Base-by-base conservation (phyloP, 371 early-diverging fungal genomes). In the Lichtheimia ornata region DNA sequence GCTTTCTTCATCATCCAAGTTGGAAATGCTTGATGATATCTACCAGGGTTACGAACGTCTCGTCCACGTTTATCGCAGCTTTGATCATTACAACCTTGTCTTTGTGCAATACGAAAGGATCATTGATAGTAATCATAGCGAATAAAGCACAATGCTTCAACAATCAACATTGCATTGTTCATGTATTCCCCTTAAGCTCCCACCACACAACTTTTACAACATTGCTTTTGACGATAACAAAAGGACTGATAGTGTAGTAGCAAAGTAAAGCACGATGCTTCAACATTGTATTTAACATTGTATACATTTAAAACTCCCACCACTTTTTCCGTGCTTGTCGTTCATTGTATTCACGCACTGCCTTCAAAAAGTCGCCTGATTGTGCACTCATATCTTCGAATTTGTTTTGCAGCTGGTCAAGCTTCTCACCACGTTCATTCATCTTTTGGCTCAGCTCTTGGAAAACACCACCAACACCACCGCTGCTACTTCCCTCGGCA, bases 391-490 rank as follows among this genome's bases (percentile, higher is more conserved):
- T 74, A 55, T 83, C 86, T n/a, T 70, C 58, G 30, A 84, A 81
- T 51, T 82, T 84, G 53, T 77, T 65, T 28, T 80, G 74, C 43
- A 85, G 50, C 28, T 81, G 54, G 17, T 73, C 69, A 27, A 85
- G 52, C n/a, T 66, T 59, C 43, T 85, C 77, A 20, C 86, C 86
- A 55, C 86, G 77, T 50, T 85, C 86, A 59, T 84, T 82, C 71
- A 85, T 68, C 25, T 73, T 72, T 18, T 81, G 63, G 0, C 79
- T 63, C 1, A 84, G 70, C 28, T 85, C 76, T 47, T 76, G 61
- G 67, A 85, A 79, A 0, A 72, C 71, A 15, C 78, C 77, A 15
- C 72, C 66, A 15, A 64, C 65, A 3, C 64, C 64, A 56, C 50
- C 20, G 18, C 57, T 35, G 41, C 53, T 71, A 30, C 50, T 24